Conservation (phyloP, 176 grass and related monocot genomes). For the Aechmea fasciata region DNA sequence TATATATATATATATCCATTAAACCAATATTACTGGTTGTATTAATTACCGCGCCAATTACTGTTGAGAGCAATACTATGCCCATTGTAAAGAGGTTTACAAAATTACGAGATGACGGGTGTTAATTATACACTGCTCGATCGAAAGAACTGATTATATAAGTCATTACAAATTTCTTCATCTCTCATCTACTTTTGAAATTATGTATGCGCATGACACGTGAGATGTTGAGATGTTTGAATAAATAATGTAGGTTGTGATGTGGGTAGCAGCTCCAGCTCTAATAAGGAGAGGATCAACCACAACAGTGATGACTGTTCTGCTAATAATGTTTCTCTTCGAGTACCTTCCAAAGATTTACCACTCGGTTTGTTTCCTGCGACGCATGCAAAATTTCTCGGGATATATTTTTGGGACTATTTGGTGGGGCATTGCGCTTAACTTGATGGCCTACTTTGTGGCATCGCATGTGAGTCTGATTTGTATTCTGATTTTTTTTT, state of each 20-base stretch:
- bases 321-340: constrained; percentile 57
- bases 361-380: constrained; percentile 62
- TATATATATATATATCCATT: too few species aligned
- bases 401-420: constrained; percentile 76
- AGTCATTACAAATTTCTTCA: too few species aligned
- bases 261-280: constrained; percentile 69
- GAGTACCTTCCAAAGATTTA: constrained; percentile 90
- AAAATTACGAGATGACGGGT: too few species aligned
- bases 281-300: constrained; percentile 52
- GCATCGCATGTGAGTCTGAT: constrained; percentile 51
- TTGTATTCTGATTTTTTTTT: too few species aligned
- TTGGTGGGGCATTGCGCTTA: constrained; percentile 83
- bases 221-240: background rate
- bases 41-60: too few species aligned
- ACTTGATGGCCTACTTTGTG: constrained; percentile 93
- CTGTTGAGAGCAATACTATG: too few species aligned
- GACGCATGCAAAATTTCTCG: constrained; percentile 50
- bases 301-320: constrained; percentile 60
- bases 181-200: too few species aligned
- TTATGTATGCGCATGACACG: background rate
- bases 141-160: too few species aligned
- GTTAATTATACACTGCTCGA: too few species aligned
- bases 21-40: too few species aligned
- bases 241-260: constrained; percentile 37
- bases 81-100: too few species aligned